Conservation (phyloP, 2,329 filamentous ascomycete genomes). For the Penicillium sp. region DNA sequence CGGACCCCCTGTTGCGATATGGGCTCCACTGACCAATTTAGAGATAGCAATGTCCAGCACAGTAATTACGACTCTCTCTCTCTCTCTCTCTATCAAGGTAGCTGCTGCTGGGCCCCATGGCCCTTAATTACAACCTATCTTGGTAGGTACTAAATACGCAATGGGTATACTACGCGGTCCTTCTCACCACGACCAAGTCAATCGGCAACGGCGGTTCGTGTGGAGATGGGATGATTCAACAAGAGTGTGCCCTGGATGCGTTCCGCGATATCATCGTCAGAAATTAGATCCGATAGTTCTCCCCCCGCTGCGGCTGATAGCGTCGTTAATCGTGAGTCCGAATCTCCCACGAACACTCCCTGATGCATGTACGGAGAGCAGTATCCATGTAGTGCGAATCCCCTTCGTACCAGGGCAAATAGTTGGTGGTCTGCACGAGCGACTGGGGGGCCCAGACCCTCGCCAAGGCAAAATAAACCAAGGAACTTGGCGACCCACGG, state of each 20-base stretch:
- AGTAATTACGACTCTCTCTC: background rate
- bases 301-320: slow-evolving; percentile 16
- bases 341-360: slow-evolving; percentile 11
- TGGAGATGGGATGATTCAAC: background rate
- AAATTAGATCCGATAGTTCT: background rate
- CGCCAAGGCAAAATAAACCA: slow-evolving; percentile 28
- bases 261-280: background rate
- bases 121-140: background rate
- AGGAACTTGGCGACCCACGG: slow-evolving; percentile 25
- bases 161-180: background rate
- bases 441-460: slow-evolving; percentile 27
- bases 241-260: background rate
- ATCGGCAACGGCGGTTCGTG: background rate
- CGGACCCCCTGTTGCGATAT: background rate
- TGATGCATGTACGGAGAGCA: too few relatives aligned
- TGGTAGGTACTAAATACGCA: background rate
- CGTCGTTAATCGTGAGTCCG: slow-evolving; percentile 7
- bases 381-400: background rate
- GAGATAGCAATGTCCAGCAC: background rate
- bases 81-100: background rate
- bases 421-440: slow-evolving; percentile 18
- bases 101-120: background rate
- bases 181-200: background rate
- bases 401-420: slow-evolving; percentile 6
- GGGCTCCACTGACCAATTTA: background rate